These are phyloP conservation scores for Paracoccidioides lutzii DNA, from an alignment of 2,329 filamentous ascomycete genomes.

Conservation along the genomic window DNA sequence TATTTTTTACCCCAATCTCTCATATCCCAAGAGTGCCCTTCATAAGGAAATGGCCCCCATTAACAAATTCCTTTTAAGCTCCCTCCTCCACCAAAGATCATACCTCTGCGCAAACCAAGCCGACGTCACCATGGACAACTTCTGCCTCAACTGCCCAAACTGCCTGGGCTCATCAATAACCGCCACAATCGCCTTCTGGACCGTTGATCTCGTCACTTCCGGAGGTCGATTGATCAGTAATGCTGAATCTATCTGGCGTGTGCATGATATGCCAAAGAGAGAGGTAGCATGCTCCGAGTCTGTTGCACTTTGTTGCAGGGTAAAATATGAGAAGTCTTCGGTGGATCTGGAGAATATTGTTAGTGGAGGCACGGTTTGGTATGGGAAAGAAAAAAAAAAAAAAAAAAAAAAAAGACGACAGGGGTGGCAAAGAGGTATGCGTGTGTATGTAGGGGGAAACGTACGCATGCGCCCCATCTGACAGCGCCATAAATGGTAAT, in stretches of 20 bases:
- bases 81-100: slow-evolving; percentile 12
- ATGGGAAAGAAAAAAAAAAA: neutral
- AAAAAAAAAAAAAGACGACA: neutral
- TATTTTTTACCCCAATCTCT: neutral
- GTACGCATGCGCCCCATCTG: slow-evolving; percentile 87
- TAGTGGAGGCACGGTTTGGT: neutral
- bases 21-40: neutral
- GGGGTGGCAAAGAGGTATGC: slow-evolving; percentile 5
- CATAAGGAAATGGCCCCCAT: too few species aligned
- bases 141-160: slow-evolving; percentile 82
- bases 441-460: slow-evolving; percentile 25
- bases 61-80: neutral
- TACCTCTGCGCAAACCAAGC: slow-evolving; percentile 90
- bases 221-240: slow-evolving; percentile 63
- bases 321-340: slow-evolving; percentile 99
- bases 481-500: slow-evolving; percentile 91
- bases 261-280: slow-evolving; percentile 92
- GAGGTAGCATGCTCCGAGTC: slow-evolving; percentile 50
- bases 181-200: slow-evolving; percentile 95
- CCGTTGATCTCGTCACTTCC: slow-evolving; percentile 92
- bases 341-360: slow-evolving; percentile 45
- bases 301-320: slow-evolving; percentile 51
- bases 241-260: slow-evolving; percentile 73
- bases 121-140: slow-evolving; percentile 76
- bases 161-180: slow-evolving; percentile 81